These are phyloP conservation scores for Talaromyces nanjingensis DNA, from an alignment of 495 filamentous ascomycete genomes.

Conservation along the genomic window DNA sequence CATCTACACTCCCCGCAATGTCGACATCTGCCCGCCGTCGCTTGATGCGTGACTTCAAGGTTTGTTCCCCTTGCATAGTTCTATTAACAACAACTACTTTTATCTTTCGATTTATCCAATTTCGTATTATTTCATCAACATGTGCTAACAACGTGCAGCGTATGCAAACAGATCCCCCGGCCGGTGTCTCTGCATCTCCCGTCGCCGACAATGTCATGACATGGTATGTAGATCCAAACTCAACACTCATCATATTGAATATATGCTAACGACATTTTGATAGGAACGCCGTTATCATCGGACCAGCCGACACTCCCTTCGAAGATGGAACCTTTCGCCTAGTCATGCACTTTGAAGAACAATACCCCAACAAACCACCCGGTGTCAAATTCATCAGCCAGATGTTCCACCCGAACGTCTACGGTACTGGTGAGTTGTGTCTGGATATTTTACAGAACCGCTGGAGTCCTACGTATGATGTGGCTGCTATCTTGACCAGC, in stretches of 20 bases:
- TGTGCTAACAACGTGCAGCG: constrained; percentile 51
- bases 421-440: constrained; percentile 93
- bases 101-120: not conserved
- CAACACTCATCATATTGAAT: not conserved
- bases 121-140: not conserved
- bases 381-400: constrained; percentile 97
- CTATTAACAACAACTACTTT: too few species aligned
- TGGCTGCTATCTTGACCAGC: constrained; percentile 92
- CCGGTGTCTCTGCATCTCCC: constrained; percentile 92
- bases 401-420: constrained; percentile 99
- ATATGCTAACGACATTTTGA: constrained; percentile 8
- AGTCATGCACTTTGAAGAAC: constrained; percentile 98
- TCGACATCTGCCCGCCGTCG: constrained; percentile 90
- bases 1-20: constrained; percentile 45
- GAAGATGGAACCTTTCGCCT: constrained; percentile 97
- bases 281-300: constrained; percentile 99
- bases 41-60: constrained; percentile 98
- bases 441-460: constrained; percentile 96
- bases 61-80: constrained; percentile 31
- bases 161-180: constrained; percentile 98
- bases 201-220: constrained; percentile 99
- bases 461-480: constrained; percentile 98
- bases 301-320: constrained; percentile 94
- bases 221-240: constrained; percentile 54
- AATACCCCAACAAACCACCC: constrained; percentile 96